Base-by-base conservation (phyloP, 1,139 yeast species). In the Protomyces arabidopsidicola region DNA sequence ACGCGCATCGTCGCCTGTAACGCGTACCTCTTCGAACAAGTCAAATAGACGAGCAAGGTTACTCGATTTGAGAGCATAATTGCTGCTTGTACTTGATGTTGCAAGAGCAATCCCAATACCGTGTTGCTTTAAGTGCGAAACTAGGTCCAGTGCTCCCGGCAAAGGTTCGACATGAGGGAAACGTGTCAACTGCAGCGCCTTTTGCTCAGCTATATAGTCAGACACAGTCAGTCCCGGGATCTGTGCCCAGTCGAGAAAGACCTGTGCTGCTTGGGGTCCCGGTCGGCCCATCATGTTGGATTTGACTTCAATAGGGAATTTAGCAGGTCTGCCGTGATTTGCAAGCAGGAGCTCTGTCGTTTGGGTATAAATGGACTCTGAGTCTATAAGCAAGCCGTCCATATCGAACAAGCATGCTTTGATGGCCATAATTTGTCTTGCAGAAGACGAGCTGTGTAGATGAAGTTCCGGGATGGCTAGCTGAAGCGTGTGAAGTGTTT, bases 261-360 rank as follows among this genome's bases (percentile, higher is more conserved):
- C 78, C 63, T 79, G 79, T n/a, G 87, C 81, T 1, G 90, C 86
- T 50, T 70, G 84, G 0, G 85, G 82, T 0, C 96, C 97, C 0
- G 98, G 97, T 53, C 90, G 79, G 0, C 98, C 98, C 77, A 91
- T 98, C 59, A 93, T 77, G 68, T 86, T 80, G 67, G 90, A 80
- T 75, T 93, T 93, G 63, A 90, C 82, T 66, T 88, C 95, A 97
- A 98, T 93, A 0, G 95, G 86, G 68, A 93, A 78, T 0, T 88
- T 85, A 0, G 90, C 34, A 9, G 36, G 90, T 69, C 86, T 88
- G 39, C 87, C 90, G 70, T 82, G 86, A 65, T 80, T 78, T 10
- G 83, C 83, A 52, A 93, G 79, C 4, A 90, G 75, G 64, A 83
- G 85, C 57, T 86, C 57, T 45, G 52, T 78, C 2, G 88, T 87